Evolutionary conservation across 2,329 filamentous ascomycete genomes (phyloP).

Genomic region (Botrytis aclada): DNA sequence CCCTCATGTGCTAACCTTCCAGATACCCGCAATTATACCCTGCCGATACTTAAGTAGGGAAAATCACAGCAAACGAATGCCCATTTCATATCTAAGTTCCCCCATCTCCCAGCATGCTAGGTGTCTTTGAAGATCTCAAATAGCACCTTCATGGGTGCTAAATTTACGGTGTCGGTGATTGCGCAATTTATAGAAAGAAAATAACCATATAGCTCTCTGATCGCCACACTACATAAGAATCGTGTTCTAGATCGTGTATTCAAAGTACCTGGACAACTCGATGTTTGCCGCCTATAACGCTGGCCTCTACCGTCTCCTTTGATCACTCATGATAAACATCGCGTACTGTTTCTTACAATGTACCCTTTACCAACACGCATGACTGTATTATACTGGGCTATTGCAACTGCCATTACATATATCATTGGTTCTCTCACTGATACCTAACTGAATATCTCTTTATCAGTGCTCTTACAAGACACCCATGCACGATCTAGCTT

Average conservation of each 20-base stretch:
- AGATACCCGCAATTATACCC: not conserved
- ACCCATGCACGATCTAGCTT: not conserved
- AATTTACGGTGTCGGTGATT: not conserved
- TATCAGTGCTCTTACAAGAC: not conserved
- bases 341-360: not conserved
- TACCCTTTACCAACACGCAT: not conserved
- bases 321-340: not conserved
- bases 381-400: not conserved
- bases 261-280: not conserved
- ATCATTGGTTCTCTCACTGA: not conserved
- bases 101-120: not conserved
- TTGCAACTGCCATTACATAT: not conserved
- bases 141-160: not conserved
- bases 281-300: not conserved
- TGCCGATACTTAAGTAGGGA: not conserved
- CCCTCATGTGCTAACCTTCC: not conserved
- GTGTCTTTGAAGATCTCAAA: not conserved
- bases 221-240: not conserved
- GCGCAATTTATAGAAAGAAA: not conserved
- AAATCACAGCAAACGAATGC: not conserved
- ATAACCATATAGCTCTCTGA: not conserved
- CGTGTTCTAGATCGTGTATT: not conserved
- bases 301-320: not conserved
- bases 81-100: not conserved
- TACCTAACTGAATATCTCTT: not conserved